Evolutionary conservation across 225 moss, liverwort and hornwort species (phyloP), one percentile per base, ranked within the genome.

Genomic region (Thuidium tamariscinum): DNA sequence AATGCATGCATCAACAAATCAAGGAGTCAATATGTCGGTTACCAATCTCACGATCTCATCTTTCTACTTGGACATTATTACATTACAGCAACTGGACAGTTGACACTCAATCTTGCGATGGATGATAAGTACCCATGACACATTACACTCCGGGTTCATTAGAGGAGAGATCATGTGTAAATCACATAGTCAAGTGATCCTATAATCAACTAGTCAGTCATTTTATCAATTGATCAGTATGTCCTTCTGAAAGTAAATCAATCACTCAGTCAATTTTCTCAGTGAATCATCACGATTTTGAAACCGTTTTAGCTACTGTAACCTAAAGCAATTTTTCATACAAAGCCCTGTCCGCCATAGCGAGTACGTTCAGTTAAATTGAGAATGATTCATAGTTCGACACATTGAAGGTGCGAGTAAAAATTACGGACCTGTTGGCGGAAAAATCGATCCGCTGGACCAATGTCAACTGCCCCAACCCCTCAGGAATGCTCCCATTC

Each of bases 381-480:
- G 41, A 26, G 23, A 44, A n/a, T 26, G 52, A 20, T 25, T 25
- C 22, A 27, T 7, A 46, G 14, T n/a, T 55, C 26, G 68, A 39
- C 23, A 36, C 5, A 23, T 5, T 78, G 78, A 25, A 71, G 70
- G 29, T 34, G 30, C 70, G 79, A 51, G 39, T 7, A 39, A 29
- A 8, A 9, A 27, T 69, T 13, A 49, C 71, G 15, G 0, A 86
- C 86, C 80, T 71, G 72, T 95, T 95, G 30, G 83, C 80, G 6
- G 95, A 95, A 8, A 95, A 74, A 70, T 94, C 90, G 19, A 95
- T 86, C 52, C 79, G 79, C 71, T 90, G 66, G 12, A 91, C 88
- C 80, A 87, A 68, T 15, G 69, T 77, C 68, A 93, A 83, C 2
- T 56, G 80, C 25, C 90, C 89, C 34, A 94, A 19, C 11, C 36